Percentiles rank a stretch among this genome's conserved stretches.
Conservation (phyloP, 163 green algal genomes). For the Scenedesmus sp. region DNA sequence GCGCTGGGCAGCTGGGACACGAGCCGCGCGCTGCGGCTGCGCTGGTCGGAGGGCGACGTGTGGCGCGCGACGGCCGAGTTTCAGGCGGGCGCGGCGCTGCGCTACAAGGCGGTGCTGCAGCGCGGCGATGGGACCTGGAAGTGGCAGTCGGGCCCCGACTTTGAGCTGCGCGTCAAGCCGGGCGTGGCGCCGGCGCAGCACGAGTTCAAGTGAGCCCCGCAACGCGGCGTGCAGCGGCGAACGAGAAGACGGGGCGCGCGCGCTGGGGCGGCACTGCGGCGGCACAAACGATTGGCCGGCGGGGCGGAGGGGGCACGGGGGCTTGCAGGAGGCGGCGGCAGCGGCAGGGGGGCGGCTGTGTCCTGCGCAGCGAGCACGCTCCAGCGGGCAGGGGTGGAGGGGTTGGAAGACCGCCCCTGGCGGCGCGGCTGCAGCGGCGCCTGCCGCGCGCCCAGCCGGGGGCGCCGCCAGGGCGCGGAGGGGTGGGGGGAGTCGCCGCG, state of each 20-base stretch:
- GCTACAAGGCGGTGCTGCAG: conserved; percentile 35
- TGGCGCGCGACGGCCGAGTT: neutral
- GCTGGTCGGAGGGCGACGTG: conserved; percentile 7
- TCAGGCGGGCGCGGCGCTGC: neutral
- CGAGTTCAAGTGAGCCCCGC: neutral
- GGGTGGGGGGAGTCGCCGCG: too few species aligned
- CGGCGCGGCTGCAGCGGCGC: too few species aligned
- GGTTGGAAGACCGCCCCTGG: too few species aligned
- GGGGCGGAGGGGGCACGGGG: neutral
- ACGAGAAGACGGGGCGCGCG: neutral
- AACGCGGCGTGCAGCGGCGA: too few species aligned
- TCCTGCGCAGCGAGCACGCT: neutral
- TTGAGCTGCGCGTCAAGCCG: neutral
- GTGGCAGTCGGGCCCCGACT: conserved; percentile 19
- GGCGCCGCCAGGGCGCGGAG: too few species aligned
- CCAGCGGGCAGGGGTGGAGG: neutral
- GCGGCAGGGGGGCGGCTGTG: neutral
- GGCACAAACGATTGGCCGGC: neutral
- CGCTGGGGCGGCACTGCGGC: neutral
- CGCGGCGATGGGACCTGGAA: neutral
- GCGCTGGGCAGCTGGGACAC: conserved; percentile 9
- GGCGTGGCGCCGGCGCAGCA: neutral
- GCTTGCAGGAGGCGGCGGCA: neutral
- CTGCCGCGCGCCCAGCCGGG: too few species aligned
- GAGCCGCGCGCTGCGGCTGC: neutral